phyloP scores from a whole-genome alignment of 495 filamentous ascomycete species.

The Podospora fimiseda region DNA sequence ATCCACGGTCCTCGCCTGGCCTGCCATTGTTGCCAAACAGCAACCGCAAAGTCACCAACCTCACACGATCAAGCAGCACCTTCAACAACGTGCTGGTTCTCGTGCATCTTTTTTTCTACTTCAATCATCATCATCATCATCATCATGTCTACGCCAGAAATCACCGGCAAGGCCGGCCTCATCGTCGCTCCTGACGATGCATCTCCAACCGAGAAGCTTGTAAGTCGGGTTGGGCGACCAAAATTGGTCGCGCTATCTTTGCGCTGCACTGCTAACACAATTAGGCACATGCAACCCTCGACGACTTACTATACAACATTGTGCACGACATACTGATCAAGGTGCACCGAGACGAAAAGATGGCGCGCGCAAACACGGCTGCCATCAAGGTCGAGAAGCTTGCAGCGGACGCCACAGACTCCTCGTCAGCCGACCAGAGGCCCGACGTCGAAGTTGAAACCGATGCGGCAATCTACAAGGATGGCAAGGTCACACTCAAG shows the following conservation, averaged over 20 bases:
- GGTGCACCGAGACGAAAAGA: conserved; percentile 68
- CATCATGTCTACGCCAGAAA: conserved; percentile 28
- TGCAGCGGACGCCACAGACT: conserved; percentile 48
- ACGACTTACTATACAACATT: conserved; percentile 66
- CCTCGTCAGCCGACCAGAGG: conserved; percentile 32
- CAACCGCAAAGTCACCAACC: neutral
- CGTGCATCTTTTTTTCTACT: neutral
- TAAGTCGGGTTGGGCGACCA: conserved; percentile 30
- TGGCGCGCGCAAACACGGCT: conserved; percentile 63
- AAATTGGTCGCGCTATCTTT: neutral
- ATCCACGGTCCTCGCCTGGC: conserved; percentile 1
- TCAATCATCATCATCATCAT: conserved; percentile 9
- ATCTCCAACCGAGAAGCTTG: conserved; percentile 37
- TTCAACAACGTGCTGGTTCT: neutral
- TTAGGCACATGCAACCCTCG: conserved; percentile 51
- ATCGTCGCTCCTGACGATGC: conserved; percentile 40
- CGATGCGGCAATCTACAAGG: conserved; percentile 63
- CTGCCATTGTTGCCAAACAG: conserved; percentile 4
- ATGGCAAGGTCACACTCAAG: conserved; percentile 63
- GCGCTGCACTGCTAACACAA: conserved; percentile 2
- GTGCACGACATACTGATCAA: conserved; percentile 64
- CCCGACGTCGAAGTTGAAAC: conserved; percentile 57
- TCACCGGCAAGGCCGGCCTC: conserved; percentile 44
- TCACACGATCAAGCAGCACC: neutral
- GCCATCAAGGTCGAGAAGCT: conserved; percentile 65